Evolutionary conservation across 2,329 filamentous ascomycete genomes (phyloP), one percentile per base, ranked within the genome.

Genomic region (Talaromyces sp.): DNA sequence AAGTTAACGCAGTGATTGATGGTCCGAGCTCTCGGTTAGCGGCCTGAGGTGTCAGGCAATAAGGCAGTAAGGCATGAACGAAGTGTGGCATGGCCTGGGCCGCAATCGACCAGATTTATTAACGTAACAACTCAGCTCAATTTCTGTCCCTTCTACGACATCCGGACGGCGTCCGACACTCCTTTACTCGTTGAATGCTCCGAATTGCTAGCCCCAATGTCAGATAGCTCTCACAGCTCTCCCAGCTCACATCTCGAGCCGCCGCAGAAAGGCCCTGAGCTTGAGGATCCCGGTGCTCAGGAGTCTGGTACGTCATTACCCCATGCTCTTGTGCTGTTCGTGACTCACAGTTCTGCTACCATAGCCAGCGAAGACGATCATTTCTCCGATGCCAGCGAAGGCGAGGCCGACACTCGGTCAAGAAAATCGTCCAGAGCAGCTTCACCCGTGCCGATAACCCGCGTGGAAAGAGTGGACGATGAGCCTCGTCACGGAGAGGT

Each of bases 341-440:
- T 31, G 13, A 15, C 69, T 63, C 35, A 62, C 43, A 22, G 19
- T 45, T 31, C 37, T 59, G 19, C 11, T 19, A 25, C 41, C 75
- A 79, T 83, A 47, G 83, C 83, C 65, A 84, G 83, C 66, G 84
- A 80, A 60, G 81, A 86, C 58, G 87, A 89, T 67, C 85, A 89
- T 76, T 89, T 89, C 75, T 88, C 86, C 56, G 87, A 89, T 72
- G 87, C 87, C 64, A 85, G 82, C 50, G 87, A 89, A 79, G 87
- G 85, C 70, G 76, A 77, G 54, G 67, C 70, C 37, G 71, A 68
- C 72, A 71, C 74, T 65, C 69, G 70, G 67, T 76, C 74, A 68
- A 74, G 71, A 68, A 70, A 72, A 72, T 72, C 73, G 59, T 80
- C 81, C 61, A 74, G 79, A 69, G 74, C 77, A 68, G 76, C 77